Percentiles rank a stretch among this genome's conserved stretches.
Conservation (phyloP, 2,329 filamentous ascomycete species). For the Chaetomiaceae sp. region DNA sequence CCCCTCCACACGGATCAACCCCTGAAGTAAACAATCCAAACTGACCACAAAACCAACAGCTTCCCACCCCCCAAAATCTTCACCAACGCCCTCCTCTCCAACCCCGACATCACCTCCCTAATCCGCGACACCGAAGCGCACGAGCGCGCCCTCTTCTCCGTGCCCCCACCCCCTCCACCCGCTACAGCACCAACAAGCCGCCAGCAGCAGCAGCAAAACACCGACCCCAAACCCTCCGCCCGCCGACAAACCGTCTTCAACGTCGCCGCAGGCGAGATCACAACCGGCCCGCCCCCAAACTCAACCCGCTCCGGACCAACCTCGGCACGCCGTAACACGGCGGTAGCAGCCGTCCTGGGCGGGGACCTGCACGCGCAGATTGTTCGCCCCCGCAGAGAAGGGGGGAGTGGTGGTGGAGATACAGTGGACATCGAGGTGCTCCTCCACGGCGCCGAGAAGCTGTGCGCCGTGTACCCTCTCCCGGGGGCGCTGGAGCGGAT, state of each 20-base stretch:
- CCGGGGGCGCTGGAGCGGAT: conserved; percentile 76
- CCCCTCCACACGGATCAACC: not conserved
- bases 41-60: conserved; percentile 40
- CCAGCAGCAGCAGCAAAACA: conserved; percentile 32
- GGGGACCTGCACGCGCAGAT: conserved; percentile 82
- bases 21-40: conserved; percentile 7
- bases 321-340: conserved; percentile 65
- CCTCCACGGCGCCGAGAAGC: conserved; percentile 80
- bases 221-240: conserved; percentile 41
- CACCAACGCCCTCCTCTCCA: conserved; percentile 83
- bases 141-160: conserved; percentile 90
- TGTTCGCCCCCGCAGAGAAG: conserved; percentile 44
- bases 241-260: conserved; percentile 64
- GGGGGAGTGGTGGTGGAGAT: conserved; percentile 52
- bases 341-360: conserved; percentile 84
- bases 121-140: conserved; percentile 94
- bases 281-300: conserved; percentile 48
- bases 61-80: conserved; percentile 93
- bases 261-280: conserved; percentile 59
- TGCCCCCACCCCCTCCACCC: conserved; percentile 63
- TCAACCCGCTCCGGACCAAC: conserved; percentile 44
- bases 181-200: conserved; percentile 30
- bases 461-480: conserved; percentile 82
- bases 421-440: conserved; percentile 85
- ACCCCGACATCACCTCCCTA: conserved; percentile 86